phyloP scores from a whole-genome alignment of 768 basidiomycete species.

The Imleria badia region DNA sequence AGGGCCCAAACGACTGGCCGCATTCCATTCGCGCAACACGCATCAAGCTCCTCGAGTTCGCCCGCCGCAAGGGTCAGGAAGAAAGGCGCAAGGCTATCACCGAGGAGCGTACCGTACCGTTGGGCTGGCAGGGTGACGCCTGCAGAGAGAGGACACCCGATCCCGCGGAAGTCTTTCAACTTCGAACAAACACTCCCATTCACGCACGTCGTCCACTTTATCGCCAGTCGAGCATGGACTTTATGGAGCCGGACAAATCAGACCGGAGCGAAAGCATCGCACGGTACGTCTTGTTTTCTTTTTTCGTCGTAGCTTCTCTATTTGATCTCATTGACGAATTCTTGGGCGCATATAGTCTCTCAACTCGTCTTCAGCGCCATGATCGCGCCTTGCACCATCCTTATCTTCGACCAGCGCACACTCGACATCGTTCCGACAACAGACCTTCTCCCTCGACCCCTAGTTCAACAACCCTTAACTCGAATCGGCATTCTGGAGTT shows the following conservation, averaged over 20 bases:
- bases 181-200: constrained; percentile 47
- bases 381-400: constrained; percentile 64
- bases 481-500: constrained; percentile 32
- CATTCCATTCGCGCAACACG: constrained; percentile 82
- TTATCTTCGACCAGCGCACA: constrained; percentile 44
- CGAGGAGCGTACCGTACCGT: constrained; percentile 43
- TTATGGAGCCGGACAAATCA: constrained; percentile 54
- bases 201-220: constrained; percentile 59
- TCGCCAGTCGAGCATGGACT: constrained; percentile 87
- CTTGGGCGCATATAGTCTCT: constrained; percentile 46
- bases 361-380: constrained; percentile 63
- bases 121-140: constrained; percentile 14
- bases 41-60: constrained; percentile 76
- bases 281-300: constrained; percentile 47
- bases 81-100: constrained; percentile 40
- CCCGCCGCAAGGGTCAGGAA: constrained; percentile 64
- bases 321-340: constrained; percentile 10
- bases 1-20: constrained; percentile 78
- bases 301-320: constrained; percentile 1
- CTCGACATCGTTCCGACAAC: constrained; percentile 22
- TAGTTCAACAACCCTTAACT: constrained; percentile 62
- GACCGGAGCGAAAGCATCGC: constrained; percentile 51
- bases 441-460: constrained; percentile 50
- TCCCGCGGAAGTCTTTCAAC: constrained; percentile 41
- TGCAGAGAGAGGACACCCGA: constrained; percentile 26